Base-by-base conservation (phyloP, 306 rosid genomes). In the Pyrus bretschneideri region DNA sequence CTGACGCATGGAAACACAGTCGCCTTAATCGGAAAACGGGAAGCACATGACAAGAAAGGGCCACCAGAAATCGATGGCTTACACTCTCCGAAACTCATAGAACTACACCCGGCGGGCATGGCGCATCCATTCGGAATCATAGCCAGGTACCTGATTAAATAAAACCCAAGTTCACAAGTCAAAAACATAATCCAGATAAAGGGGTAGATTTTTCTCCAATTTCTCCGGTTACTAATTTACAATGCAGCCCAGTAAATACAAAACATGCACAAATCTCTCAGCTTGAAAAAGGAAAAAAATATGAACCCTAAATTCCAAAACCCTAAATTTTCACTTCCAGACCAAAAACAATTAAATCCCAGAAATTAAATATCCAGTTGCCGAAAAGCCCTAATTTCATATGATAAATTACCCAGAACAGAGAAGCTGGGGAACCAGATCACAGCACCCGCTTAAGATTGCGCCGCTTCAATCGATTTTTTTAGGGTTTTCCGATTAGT, bases 61-160 rank as follows among this genome's bases (percentile, higher is more conserved):
- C 63, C 45, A 55, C 65, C 25, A 19, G 88, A 71, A 65, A 70
- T 22, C 11, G 57, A 49, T 15, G 68, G 67, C 69, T 69, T 88
- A 66, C 57, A 64, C 21, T 67, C 69, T 82, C 86, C 62, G 38
- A 82, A 78, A 80, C 68, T 82, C 59, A 86, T 11, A 78, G 87
- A 76, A 27, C 49, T 82, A 76, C 51, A 78, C 83, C 88, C 89
- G 60, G 84, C 75, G 78, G 90, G 80, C 70, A 77, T 68, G 69
- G 78, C 70, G 79, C 88, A 80, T 44, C 86, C 88, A 74, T 83
- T 86, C 52, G 58, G 85, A 80, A 89, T 81, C 95, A 93, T 93
- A 78, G 71, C 83, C 63, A 52, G 51, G 60, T 54, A 83, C 83
- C 93, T 92, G 84, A 17, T 25, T 25, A 25, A 25, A 25, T 25